These are phyloP conservation scores for Calocybe gambosa DNA, from an alignment of 1,284 basidiomycete genomes.

Conservation along the genomic window DNA sequence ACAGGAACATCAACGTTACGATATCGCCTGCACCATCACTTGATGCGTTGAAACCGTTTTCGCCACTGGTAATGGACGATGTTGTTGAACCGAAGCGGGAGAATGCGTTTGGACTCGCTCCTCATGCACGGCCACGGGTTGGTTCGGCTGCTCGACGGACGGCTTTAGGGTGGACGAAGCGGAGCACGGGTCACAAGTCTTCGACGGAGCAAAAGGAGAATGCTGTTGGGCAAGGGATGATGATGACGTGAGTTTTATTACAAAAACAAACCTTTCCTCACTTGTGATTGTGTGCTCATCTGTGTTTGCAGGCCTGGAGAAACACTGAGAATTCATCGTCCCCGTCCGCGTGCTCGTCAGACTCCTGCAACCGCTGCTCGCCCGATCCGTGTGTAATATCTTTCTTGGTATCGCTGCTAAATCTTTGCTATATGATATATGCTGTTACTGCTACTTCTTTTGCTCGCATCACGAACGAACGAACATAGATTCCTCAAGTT, in stretches of 20 bases:
- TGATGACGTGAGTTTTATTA: conserved; percentile 48
- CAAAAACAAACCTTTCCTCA: too few relatives aligned
- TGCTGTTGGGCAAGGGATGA: conserved; percentile 23
- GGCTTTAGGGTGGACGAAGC: conserved; percentile 58
- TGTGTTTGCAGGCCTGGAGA: conserved; percentile 58
- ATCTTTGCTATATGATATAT: too few relatives aligned
- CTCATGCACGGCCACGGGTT: conserved; percentile 42
- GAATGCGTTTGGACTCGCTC: conserved; percentile 32
- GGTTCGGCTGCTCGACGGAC: conserved; percentile 49
- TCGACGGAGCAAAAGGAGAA: conserved; percentile 53
- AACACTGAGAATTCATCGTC: conserved; percentile 58
- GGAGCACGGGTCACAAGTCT: conserved; percentile 36
- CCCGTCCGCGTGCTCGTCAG: conserved; percentile 53
- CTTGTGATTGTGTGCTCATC: too few relatives aligned
- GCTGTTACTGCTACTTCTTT: too few relatives aligned
- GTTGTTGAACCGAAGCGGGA: conserved; percentile 31
- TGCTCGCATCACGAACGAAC: background rate
- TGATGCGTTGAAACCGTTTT: conserved; percentile 36
- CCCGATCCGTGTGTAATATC: conserved; percentile 30
- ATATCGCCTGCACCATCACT: conserved; percentile 31
- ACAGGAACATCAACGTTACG: conserved; percentile 38
- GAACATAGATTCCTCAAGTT: background rate
- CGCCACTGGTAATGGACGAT: conserved; percentile 30
- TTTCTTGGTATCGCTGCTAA: conserved; percentile 1
- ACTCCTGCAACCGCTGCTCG: conserved; percentile 37